Percentiles rank a stretch among this genome's conserved stretches.
These are phyloP conservation scores for Dactylorhiza incarnata DNA, from an alignment of 106 monocot genomes.

Conservation along the genomic window DNA sequence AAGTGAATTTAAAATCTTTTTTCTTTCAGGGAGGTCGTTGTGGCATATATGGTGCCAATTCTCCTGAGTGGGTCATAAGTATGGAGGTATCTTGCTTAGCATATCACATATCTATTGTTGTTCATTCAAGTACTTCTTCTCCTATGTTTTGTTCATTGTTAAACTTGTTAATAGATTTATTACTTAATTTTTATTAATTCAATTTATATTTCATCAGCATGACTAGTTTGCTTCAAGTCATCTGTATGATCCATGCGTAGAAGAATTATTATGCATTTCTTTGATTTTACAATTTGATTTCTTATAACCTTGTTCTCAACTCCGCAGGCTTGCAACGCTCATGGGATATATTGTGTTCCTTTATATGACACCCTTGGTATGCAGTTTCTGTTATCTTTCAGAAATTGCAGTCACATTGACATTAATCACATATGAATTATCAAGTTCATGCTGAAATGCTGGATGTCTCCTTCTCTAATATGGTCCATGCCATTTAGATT, in stretches of 20 bases:
- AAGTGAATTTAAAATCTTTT: not conserved
- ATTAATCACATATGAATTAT: not conserved
- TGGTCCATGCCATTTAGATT: not conserved
- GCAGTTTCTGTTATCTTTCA: not conserved
- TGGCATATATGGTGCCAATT: conserved; percentile 86
- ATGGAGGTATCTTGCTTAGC: conserved; percentile 58
- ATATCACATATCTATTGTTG: not conserved
- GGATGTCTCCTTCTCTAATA: no score
- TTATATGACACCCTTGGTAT: conserved; percentile 94
- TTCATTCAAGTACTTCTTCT: not conserved
- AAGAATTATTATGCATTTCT: not conserved
- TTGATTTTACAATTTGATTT: conserved; percentile 1
- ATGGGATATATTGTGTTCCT: conserved; percentile 90
- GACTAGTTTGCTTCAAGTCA: not conserved
- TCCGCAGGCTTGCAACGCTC: conserved; percentile 92
- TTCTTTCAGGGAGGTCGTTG: conserved; percentile 68
- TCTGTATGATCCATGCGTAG: no score
- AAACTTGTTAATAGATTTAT: not conserved
- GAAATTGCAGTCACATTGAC: not conserved
- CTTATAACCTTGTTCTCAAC: not conserved
- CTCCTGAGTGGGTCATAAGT: conserved; percentile 87
- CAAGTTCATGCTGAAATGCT: not conserved
- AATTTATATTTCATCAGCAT: not conserved
- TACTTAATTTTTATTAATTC: not conserved
- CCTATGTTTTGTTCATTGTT: not conserved